Evolutionary conservation across 2,329 filamentous ascomycete genomes (phyloP), one percentile per base, ranked within the genome.

Genomic region (Diaporthe aspalathi): DNA sequence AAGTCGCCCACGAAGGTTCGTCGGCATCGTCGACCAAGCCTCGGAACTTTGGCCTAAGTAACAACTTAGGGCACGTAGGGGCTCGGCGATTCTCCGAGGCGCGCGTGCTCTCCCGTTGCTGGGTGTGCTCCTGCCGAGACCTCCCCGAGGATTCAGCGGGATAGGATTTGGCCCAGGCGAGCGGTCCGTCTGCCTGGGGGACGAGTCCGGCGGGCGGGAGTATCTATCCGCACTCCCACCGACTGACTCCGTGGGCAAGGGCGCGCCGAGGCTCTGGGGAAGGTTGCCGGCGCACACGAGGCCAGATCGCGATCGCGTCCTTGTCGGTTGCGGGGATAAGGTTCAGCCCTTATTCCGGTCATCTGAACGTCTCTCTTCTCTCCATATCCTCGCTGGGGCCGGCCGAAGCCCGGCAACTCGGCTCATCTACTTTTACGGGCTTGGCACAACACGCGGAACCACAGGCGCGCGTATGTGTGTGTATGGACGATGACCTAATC

Each of bases 401-500:
- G 60, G 60, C 60, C 60, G 43, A 63, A 49, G 43, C 60, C 60
- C 60, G 60, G 60, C 27, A 63, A 63, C 43, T 63, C 60, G 60
- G 60, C 60, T 63, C 27, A 27, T 40, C 43, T n/a, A n/a, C n/a
- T n/a, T n/a, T n/a, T n/a, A 63, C 43, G 43, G 45, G 29, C 60
- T 63, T 43, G 60, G 60, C 60, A 63, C 27, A n/a, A 49, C 3
- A 40, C 22, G 38, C 32, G 32, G 8, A 32, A 27, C 24, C 24
- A 52, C 43, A 63, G 27, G 45, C 60, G 60, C 60, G 60, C 43
- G 57, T 49, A 47, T 63, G 16, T n/a, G n/a, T 32, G 47, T 63
- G 57, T n/a, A n/a, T n/a, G n/a, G n/a, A n/a, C n/a, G 57, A 49
- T 63, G 27, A 49, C 8, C 57, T 40, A 60, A n/a, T 17, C 2